Evolutionary conservation across 1,284 basidiomycete genomes (phyloP).

Genomic region (Wolfiporia cocos): DNA sequence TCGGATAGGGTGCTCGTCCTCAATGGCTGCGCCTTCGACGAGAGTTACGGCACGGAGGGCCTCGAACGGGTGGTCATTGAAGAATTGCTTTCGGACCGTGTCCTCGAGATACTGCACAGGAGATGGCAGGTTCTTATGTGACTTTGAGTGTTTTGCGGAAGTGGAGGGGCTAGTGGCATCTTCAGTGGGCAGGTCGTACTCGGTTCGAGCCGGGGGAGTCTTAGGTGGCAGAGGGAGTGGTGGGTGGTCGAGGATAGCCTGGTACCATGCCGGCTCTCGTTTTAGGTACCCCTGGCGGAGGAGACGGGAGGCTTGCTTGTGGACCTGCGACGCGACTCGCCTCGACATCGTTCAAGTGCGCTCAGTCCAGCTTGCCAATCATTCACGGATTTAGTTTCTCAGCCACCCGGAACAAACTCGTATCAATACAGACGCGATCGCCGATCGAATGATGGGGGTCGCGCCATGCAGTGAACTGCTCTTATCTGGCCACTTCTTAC

Average conservation of each 20-base stretch:
- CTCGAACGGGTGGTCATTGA: conserved; percentile 95
- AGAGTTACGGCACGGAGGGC: conserved; percentile 79
- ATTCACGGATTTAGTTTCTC: background rate
- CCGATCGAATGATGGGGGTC: background rate
- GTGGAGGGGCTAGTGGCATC: conserved; percentile 7
- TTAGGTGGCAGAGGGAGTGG: conserved; percentile 81
- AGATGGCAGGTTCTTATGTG: conserved; percentile 45
- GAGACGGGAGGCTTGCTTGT: conserved; percentile 82
- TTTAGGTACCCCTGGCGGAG: conserved; percentile 67
- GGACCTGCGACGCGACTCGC: conserved; percentile 83
- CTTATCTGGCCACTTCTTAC: too few species aligned
- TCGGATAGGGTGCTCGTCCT: conserved; percentile 47
- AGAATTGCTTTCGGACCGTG: conserved; percentile 85
- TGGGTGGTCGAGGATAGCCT: conserved; percentile 82
- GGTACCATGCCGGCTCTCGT: conserved; percentile 79
- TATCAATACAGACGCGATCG: background rate
- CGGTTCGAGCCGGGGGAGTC: conserved; percentile 52
- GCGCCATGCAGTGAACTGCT: background rate
- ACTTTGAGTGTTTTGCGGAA: conserved; percentile 8
- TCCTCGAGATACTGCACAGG: conserved; percentile 84
- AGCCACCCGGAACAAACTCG: conserved; percentile 8
- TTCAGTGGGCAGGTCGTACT: conserved; percentile 40
- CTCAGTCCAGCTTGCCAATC: background rate
- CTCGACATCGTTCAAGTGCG: conserved; percentile 30
- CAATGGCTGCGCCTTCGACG: conserved; percentile 62